Percentiles rank a stretch among this genome's conserved stretches.
Evolutionary conservation across 169 alveolate genomes (phyloP).

Genomic region (Cryptosporidium sp.): DNA sequence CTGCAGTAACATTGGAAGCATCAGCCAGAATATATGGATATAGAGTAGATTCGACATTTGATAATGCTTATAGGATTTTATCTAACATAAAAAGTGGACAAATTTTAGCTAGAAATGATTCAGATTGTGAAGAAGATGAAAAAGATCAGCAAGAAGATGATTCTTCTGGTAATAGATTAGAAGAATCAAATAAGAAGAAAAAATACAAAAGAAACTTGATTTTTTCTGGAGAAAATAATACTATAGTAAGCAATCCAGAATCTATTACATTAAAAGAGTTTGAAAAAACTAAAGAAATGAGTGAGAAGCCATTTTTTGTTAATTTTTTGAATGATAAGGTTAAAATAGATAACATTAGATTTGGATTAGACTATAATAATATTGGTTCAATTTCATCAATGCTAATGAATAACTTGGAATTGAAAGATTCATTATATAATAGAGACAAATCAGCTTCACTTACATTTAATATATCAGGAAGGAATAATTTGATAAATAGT

Average conservation of each 20-base stretch:
- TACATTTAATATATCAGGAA: constrained; percentile 33
- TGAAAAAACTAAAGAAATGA: constrained; percentile 35
- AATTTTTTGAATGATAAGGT: constrained; percentile 32
- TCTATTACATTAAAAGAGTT: constrained; percentile 27
- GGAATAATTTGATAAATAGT: background rate
- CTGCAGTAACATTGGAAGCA: constrained; percentile 74
- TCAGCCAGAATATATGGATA: constrained; percentile 75
- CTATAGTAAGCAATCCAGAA: constrained; percentile 26
- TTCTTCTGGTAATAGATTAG: background rate
- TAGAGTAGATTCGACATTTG: constrained; percentile 71
- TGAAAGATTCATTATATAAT: background rate
- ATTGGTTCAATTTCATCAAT: constrained; percentile 54
- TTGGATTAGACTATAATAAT: constrained; percentile 21
- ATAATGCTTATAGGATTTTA: constrained; percentile 59
- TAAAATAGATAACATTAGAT: constrained; percentile 13
- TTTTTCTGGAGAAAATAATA: constrained; percentile 14
- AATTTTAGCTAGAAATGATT: constrained; percentile 13
- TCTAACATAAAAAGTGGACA: constrained; percentile 60
- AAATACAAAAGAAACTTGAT: background rate
- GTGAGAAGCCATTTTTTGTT: constrained; percentile 29
- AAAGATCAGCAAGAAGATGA: background rate
- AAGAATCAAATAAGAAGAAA: background rate
- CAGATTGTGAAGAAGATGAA: constrained; percentile 17
- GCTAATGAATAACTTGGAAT: constrained; percentile 59
- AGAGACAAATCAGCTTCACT: constrained; percentile 24